Conservation (phyloP, 495 filamentous ascomycete species). For the Hypoxylon fragiforme region DNA sequence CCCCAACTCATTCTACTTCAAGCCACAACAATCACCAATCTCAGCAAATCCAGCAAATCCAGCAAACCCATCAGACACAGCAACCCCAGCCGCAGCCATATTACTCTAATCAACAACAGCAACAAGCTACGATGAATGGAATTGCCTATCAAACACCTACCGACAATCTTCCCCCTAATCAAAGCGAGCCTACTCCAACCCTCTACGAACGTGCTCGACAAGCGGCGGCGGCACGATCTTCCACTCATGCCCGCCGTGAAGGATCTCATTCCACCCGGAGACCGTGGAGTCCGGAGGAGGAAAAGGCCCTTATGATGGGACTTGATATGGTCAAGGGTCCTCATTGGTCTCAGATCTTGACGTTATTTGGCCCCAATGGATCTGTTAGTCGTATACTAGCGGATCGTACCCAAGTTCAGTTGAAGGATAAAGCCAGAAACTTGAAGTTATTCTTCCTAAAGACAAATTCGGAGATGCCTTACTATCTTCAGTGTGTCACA, state of each 20-base stretch:
- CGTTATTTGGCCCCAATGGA: constrained; percentile 82
- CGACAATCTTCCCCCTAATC: constrained; percentile 61
- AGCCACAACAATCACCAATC: constrained; percentile 40
- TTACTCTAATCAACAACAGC: constrained; percentile 33
- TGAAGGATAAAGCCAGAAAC: constrained; percentile 95
- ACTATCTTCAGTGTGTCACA: constrained; percentile 87
- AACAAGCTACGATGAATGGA: constrained; percentile 15
- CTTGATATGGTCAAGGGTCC: constrained; percentile 90
- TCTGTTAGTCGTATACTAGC: constrained; percentile 83
- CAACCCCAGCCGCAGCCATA: constrained; percentile 30
- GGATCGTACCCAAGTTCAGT: constrained; percentile 90
- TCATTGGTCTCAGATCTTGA: constrained; percentile 94
- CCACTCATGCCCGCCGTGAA: constrained; percentile 70
- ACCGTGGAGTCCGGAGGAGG: constrained; percentile 89
- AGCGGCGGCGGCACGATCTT: constrained; percentile 78
- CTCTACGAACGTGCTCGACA: constrained; percentile 82
- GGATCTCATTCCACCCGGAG: constrained; percentile 81
- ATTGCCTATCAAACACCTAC: constrained; percentile 39
- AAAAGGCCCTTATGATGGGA: constrained; percentile 89
- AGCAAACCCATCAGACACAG: constrained; percentile 24
- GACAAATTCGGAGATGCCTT: constrained; percentile 88
- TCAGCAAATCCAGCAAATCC: constrained; percentile 33
- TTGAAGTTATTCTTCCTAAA: constrained; percentile 95
- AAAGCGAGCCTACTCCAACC: constrained; percentile 75
- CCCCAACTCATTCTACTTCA: constrained; percentile 14